Base-by-base conservation (phyloP, 1,284 basidiomycete species). In the Ustilago bromivora region DNA sequence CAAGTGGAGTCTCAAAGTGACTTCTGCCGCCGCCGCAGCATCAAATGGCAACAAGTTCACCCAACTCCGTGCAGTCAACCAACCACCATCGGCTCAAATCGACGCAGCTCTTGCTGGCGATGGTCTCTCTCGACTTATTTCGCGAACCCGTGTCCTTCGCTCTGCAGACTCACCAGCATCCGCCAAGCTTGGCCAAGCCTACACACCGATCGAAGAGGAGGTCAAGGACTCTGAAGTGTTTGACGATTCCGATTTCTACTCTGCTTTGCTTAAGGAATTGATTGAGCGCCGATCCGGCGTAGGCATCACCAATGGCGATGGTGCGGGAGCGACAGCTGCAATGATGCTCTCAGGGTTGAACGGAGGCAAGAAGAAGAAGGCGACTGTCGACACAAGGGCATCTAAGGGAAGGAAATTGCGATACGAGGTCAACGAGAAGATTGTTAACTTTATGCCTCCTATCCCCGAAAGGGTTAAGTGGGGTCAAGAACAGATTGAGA, bases 171-270 rank as follows among this genome's bases (percentile, higher is more conserved):
- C 62, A 10, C 66, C 67, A 4, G 65, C 58, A 3, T 40, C 67
- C 2, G 32, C 53, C 34, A 75, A 75, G 41, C 57, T 80, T 15
- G 65, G 71, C 13, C 35, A 19, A 17, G 3, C 53, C 19, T 23
- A 46, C 8, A 32, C 43, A 34, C 41, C 38, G 13, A 32, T 36
- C 9, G 15, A 31, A 17, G 61, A 66, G 13, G 51, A 66, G n/a
- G 53, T 47, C 32, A 47, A 58, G 31, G 76, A 82, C 52, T 57
- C n/a, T 2, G 74, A 85, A 19, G 73, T 82, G 1, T 86, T 85
- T 43, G 84, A 86, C 71, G 84, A 86, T 47, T 73, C 79, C 34
- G 84, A 86, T 58, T 84, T 86, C 63, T 86, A 86, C 66, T 66
- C 73, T 5, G 55, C 71, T 11, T 58, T 86, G 23, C 79, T 86